phyloP scores from a whole-genome alignment of 2,329 filamentous ascomycete genomes.

The Colletotrichum sp. region DNA sequence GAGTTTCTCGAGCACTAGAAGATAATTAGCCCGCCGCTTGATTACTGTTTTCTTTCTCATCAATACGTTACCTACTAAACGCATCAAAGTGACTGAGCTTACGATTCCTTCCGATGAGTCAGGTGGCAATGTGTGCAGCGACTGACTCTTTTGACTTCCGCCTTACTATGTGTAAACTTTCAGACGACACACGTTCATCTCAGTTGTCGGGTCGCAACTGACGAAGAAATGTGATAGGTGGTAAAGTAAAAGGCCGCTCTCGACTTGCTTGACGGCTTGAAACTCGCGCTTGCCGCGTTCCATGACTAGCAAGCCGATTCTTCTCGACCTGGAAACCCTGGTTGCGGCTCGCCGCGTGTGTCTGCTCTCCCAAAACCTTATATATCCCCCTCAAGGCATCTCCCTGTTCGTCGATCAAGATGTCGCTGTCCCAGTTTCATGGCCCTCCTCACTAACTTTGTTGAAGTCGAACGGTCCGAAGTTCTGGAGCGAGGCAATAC shows the following conservation, averaged over 20 bases:
- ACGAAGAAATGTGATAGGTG: neutral
- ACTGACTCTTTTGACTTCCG: neutral
- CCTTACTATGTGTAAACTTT: neutral
- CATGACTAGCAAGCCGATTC: neutral
- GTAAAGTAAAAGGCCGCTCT: neutral
- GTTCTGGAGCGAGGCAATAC: neutral
- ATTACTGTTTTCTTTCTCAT: neutral
- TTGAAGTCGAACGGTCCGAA: neutral
- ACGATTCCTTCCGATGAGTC: neutral
- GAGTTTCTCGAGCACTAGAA: constrained; percentile 15
- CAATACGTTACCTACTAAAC: neutral
- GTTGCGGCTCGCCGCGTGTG: neutral
- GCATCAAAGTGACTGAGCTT: neutral
- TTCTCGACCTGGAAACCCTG: neutral
- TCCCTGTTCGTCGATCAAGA: neutral
- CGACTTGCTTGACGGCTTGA: neutral
- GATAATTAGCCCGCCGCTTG: neutral
- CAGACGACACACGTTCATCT: neutral
- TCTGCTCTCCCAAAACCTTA: neutral
- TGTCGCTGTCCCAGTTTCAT: neutral
- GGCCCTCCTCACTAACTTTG: neutral
- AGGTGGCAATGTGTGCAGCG: neutral
- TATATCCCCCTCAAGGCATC: neutral
- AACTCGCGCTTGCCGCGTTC: neutral
- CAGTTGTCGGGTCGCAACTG: neutral